These are phyloP conservation scores for Aspergillus pseudoterreus DNA, from an alignment of 2,329 filamentous ascomycete genomes.

Conservation along the genomic window DNA sequence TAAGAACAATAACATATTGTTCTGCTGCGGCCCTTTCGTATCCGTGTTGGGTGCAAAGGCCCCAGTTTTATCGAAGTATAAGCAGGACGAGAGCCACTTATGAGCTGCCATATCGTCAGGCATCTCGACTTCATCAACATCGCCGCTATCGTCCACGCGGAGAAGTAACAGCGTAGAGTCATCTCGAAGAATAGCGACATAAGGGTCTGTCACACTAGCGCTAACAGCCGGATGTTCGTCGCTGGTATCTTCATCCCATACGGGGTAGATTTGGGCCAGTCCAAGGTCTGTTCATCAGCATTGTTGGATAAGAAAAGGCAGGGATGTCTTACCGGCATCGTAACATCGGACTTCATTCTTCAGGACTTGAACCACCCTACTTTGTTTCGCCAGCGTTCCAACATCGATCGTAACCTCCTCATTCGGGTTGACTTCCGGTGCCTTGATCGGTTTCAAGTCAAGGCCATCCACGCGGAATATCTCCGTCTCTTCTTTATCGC, in stretches of 20 bases:
- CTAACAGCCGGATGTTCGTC: conserved; percentile 70
- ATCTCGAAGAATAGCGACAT: conserved; percentile 76
- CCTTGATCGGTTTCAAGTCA: conserved; percentile 70
- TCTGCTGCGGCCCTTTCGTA: conserved; percentile 22
- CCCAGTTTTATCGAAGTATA: conserved; percentile 68
- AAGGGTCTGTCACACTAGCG: conserved; percentile 83
- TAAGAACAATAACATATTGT: conserved; percentile 69
- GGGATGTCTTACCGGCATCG: conserved; percentile 67
- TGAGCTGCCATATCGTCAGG: conserved; percentile 56
- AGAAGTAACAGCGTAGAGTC: conserved; percentile 77
- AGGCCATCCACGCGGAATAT: conserved; percentile 72
- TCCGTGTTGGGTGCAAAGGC: conserved; percentile 46
- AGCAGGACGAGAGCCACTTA: conserved; percentile 78
- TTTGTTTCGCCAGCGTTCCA: conserved; percentile 74
- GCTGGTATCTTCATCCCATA: conserved; percentile 86
- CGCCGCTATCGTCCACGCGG: conserved; percentile 73
- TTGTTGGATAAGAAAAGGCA: conserved; percentile 3
- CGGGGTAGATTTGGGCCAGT: conserved; percentile 84
- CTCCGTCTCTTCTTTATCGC: conserved; percentile 70
- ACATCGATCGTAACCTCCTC: conserved; percentile 84
- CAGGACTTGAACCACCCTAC: conserved; percentile 80
- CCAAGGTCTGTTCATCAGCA: conserved; percentile 62
- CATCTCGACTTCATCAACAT: conserved; percentile 77
- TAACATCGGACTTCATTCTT: conserved; percentile 86
- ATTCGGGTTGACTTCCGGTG: conserved; percentile 86